Conservation (phyloP, 352 stramenopile species). For the Globisporangium spinosum region DNA sequence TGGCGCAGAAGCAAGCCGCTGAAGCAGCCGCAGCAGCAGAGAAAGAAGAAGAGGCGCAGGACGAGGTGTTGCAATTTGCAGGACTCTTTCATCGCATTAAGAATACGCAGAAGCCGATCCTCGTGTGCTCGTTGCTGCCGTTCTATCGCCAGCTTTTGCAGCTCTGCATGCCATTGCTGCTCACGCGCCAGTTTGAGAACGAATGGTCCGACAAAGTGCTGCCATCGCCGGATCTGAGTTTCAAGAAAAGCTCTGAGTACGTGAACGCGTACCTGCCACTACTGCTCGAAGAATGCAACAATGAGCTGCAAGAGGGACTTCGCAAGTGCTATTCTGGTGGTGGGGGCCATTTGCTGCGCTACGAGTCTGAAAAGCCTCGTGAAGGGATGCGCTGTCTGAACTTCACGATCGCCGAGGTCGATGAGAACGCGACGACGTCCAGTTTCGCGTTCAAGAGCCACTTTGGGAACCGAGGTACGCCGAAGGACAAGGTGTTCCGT, state of each 20-base stretch:
- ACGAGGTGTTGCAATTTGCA: constrained; percentile 47
- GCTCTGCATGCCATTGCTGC: constrained; percentile 67
- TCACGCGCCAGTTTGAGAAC: constrained; percentile 60
- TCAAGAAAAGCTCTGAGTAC: constrained; percentile 70
- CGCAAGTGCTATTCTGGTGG: constrained; percentile 38
- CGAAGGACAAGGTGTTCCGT: constrained; percentile 69
- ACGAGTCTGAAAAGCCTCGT: constrained; percentile 73
- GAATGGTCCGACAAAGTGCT: constrained; percentile 56
- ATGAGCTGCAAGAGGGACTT: constrained; percentile 71
- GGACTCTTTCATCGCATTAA: constrained; percentile 82
- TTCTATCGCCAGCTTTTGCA: constrained; percentile 84
- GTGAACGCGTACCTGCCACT: constrained; percentile 74
- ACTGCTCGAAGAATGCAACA: constrained; percentile 80
- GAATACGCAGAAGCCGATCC: constrained; percentile 68
- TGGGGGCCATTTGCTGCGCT: constrained; percentile 62
- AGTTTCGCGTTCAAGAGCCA: constrained; percentile 23
- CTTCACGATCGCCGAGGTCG: constrained; percentile 64
- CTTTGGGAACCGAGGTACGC: constrained; percentile 19
- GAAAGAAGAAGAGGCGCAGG: constrained; percentile 52
- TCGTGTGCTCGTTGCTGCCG: constrained; percentile 62
- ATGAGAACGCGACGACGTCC: constrained; percentile 24
- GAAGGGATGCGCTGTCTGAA: constrained; percentile 82
- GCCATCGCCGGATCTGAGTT: constrained; percentile 47
- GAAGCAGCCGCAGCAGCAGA: constrained; percentile 11
- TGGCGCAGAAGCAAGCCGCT: constrained; percentile 1